Evolutionary conservation across 1,139 yeast species (phyloP), one percentile per base, ranked within the genome.

Genomic region (Keqinozyma sinolaborantium): DNA sequence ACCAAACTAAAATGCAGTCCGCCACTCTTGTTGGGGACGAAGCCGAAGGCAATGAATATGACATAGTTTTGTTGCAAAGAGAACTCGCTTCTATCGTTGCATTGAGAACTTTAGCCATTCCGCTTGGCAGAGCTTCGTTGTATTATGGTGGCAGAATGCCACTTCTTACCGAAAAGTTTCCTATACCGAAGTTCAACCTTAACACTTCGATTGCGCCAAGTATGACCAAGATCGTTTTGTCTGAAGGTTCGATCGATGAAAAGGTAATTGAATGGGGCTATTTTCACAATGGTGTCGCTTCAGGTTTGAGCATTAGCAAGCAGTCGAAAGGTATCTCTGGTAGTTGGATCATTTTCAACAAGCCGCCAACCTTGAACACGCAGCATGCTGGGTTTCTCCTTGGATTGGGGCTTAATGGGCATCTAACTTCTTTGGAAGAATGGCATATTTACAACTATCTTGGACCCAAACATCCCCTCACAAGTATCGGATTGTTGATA

Each of bases 381-480:
- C 95, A 84, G 41, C 97, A 90, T 60, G 97, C 96, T 13, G 99
- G 99, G 0, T 88, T 94, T 46, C 59, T 94, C n/a, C 62, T 88
- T 16, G 98, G 97, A 0, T 61, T 92, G 15, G 99, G 99, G 0
- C 64, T 94, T 26, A 87, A 87, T 59, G 97, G 97, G 0, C 96
- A 90, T 52, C 60, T 94, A 43, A 80, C 77, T 40, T 71, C 71
- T 28, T 61, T 94, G 20, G 97, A 94, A 49, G 97, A 92, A 52
- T 94, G 98, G 97, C 97, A 90, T 51, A 84, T 94, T 19, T 94
- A 88, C 56, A 90, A 92, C 49, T 90, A 88, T 44, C 61, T 94
- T 31, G 95, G 96, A 0, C 95, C 96, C 1, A 90, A 94, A 47
- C 92, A 86, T 50, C 77, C 83, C 2, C 73, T 77, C 31, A 86